Evolutionary conservation across 352 stramenopile species (phyloP), one percentile per base, ranked within the genome.

Genomic region (Phytophthora fragariaefolia): DNA sequence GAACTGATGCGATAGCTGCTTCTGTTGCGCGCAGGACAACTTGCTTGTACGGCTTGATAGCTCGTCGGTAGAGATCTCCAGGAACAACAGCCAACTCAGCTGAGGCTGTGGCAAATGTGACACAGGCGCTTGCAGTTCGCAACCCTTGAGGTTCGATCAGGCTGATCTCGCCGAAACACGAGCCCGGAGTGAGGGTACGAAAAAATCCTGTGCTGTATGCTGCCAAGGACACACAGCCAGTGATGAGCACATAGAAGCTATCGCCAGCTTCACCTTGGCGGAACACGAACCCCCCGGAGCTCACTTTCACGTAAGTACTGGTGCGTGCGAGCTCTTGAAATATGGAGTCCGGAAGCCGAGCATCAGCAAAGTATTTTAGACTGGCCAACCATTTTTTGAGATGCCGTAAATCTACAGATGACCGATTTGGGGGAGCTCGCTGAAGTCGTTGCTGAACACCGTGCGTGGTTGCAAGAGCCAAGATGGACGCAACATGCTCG

Each of bases 121-220:
- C 83, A 42, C 82, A 85, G 9, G 85, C 85, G 4, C 77, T 90
- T 7, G 82, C 85, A 6, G 82, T 92, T 20, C 77, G 76, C 27
- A 86, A 49, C 32, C 80, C 77, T 13, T 73, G 59, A 0, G 75
- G 71, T 48, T 86, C 77, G 22, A 91, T 84, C 23, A 93, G 68
- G 50, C 82, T 89, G 56, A 93, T 82, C 56, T 93, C 85, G 5
- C 85, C 85, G 50, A 93, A 93, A 58, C 83, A 90, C 26, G 69
- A 67, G 1, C 85, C 85, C 0, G 81, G 80, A 1, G 73, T 84
- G 72, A 93, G 80, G 18, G 82, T 91, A 7, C 79, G 69, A 54
- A 93, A 92, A 66, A 82, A 84, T 15, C 85, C 85, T 32, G 81
- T 87, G 54, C 80, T 81, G 49, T 83, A 90, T 0, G 81, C 83